Conservation (phyloP, 345 rosid species). For the Hirschfeldia incana region DNA sequence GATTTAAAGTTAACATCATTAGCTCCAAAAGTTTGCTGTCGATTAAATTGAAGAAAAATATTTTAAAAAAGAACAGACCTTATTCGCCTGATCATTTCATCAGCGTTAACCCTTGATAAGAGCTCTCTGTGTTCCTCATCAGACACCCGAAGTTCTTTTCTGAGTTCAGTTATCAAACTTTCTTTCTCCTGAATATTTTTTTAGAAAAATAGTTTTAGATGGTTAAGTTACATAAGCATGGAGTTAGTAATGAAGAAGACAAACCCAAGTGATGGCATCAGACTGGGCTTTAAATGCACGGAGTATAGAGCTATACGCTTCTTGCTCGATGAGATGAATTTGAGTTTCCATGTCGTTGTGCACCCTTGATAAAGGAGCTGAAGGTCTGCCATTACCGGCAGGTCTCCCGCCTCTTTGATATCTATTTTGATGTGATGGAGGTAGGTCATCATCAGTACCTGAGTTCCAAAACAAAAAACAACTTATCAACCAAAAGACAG, state of each 20-base stretch:
- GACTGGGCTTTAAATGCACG: slow-evolving; percentile 99
- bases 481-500: background rate
- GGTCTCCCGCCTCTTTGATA: slow-evolving; percentile 72
- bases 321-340: slow-evolving; percentile 89
- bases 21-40: background rate
- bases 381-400: slow-evolving; percentile 86
- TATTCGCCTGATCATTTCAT: slow-evolving; percentile 76
- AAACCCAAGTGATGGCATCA: slow-evolving; percentile 96
- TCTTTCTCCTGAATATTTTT: slow-evolving; percentile 73
- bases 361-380: slow-evolving; percentile 62
- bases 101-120: slow-evolving; percentile 80
- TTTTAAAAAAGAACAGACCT: slow-evolving; percentile 54
- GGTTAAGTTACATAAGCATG: slow-evolving; percentile 18
- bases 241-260: background rate
- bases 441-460: slow-evolving; percentile 99
- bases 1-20: background rate
- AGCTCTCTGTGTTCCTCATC: slow-evolving; percentile 95
- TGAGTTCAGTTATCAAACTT: slow-evolving; percentile 89
- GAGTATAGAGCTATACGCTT: slow-evolving; percentile 80
- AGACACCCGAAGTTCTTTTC: slow-evolving; percentile 93
- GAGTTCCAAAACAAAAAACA: slow-evolving; percentile 31
- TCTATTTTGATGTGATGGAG: slow-evolving; percentile 89
- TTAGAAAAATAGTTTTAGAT: background rate
- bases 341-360: slow-evolving; percentile 87
- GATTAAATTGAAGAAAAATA: background rate